Percentiles rank a stretch among this genome's conserved stretches.
Conservation (phyloP, 306 rosid genomes). For the Acacia crassicarpa region DNA sequence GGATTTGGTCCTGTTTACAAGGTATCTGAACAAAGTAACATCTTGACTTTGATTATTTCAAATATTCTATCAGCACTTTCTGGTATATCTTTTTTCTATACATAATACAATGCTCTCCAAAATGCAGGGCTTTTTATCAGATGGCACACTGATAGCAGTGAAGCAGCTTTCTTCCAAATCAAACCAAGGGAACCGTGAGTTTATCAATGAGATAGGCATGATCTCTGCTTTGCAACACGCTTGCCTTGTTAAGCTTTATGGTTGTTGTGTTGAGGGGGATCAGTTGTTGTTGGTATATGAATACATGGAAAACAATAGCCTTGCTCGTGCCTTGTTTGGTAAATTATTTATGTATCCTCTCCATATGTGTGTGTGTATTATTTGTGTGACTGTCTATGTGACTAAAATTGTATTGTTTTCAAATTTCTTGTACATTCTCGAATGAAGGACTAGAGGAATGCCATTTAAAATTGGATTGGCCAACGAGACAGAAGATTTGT, state of each 20-base stretch:
- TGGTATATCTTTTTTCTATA: background rate
- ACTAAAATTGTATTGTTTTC: background rate
- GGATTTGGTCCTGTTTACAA: conserved; percentile 68
- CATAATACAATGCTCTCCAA: background rate
- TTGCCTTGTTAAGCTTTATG: conserved; percentile 47
- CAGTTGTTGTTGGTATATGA: conserved; percentile 45
- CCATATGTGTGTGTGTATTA: background rate
- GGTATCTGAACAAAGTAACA: conserved; percentile 17
- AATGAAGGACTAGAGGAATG: conserved; percentile 32
- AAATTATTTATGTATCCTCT: conserved; percentile 5
- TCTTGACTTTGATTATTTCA: background rate
- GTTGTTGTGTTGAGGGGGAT: conserved; percentile 45
- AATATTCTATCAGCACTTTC: background rate
- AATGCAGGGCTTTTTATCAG: conserved; percentile 41
- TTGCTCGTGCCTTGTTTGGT: conserved; percentile 48
- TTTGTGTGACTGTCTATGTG: background rate
- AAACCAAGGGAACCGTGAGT: conserved; percentile 50
- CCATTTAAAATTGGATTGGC: conserved; percentile 46
- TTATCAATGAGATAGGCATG: conserved; percentile 49
- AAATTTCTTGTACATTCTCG: conserved; percentile 15
- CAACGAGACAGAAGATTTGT: conserved; percentile 56
- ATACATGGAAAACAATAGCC: conserved; percentile 51
- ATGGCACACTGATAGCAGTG: conserved; percentile 42
- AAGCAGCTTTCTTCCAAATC: conserved; percentile 49
- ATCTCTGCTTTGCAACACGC: conserved; percentile 51